Conservation (phyloP, 306 rosid genomes). For the barrel medic (Medicago truncatula) region DNA sequence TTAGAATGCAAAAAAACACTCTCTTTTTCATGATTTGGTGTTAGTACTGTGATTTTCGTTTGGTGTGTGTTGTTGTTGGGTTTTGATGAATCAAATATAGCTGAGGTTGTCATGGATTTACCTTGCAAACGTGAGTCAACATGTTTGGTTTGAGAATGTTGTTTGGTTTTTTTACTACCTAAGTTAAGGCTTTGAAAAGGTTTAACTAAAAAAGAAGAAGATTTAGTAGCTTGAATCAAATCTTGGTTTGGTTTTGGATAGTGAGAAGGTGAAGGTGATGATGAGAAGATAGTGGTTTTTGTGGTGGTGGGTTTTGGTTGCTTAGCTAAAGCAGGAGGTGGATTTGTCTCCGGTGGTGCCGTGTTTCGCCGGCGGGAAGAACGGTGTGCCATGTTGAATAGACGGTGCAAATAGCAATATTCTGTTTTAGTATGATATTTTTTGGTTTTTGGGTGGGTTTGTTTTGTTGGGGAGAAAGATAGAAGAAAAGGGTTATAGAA, state of each 20-base stretch:
- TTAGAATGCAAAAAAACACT: constrained; percentile 18
- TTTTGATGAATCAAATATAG: constrained; percentile 59
- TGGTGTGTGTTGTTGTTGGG: constrained; percentile 33
- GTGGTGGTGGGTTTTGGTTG: constrained; percentile 45
- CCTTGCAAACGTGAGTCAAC: constrained; percentile 48
- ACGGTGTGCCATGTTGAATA: constrained; percentile 51
- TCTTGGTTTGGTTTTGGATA: constrained; percentile 47
- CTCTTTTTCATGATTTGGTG: constrained; percentile 32
- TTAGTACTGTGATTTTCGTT: neutral
- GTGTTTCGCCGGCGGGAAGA: constrained; percentile 60
- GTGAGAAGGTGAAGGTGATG: constrained; percentile 39
- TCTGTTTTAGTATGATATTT: neutral
- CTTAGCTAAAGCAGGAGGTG: constrained; percentile 43
- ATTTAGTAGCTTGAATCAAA: constrained; percentile 45
- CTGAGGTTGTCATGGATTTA: constrained; percentile 61
- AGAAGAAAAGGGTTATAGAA: neutral
- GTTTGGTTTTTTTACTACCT: constrained; percentile 41
- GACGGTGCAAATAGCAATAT: neutral
- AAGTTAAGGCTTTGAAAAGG: constrained; percentile 50
- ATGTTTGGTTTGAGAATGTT: constrained; percentile 38
- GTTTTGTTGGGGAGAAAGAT: neutral
- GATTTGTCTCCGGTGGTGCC: constrained; percentile 44
- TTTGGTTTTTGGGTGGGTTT: neutral
- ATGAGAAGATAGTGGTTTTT: constrained; percentile 18
- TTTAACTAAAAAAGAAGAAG: constrained; percentile 49